Conservation (phyloP, 2,329 filamentous ascomycete genomes). For the Talaromyces sp. region DNA sequence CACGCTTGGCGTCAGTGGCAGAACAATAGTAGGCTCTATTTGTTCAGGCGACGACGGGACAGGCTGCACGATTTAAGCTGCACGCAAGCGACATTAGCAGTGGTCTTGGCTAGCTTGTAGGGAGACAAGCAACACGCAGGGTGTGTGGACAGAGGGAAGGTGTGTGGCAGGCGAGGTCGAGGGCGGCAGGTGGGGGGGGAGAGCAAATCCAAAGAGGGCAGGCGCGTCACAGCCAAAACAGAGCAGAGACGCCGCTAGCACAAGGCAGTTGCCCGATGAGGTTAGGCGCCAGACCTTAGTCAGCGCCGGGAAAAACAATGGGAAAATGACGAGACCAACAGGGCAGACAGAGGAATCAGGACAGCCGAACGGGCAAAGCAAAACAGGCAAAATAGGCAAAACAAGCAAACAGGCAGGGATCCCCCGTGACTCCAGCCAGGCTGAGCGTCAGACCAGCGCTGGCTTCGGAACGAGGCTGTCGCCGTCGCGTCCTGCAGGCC, state of each 20-base stretch:
- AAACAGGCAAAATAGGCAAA: neutral
- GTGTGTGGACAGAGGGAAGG: neutral
- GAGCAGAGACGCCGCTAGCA: neutral
- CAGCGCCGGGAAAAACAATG: neutral
- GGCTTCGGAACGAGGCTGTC: neutral
- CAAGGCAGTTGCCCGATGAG: neutral
- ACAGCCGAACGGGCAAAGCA: too few species aligned
- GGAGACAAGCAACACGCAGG: constrained; percentile 7
- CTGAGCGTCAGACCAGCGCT: neutral
- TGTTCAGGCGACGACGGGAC: neutral
- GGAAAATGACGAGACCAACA: too few species aligned
- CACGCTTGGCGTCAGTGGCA: constrained; percentile 6
- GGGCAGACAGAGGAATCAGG: too few species aligned
- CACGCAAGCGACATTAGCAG: neutral
- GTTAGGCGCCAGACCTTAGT: neutral
- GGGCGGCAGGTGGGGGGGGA: neutral
- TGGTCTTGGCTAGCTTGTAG: constrained; percentile 2
- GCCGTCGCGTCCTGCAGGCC: neutral
- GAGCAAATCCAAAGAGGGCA: neutral
- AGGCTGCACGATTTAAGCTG: neutral
- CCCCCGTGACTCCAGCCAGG: too few species aligned
- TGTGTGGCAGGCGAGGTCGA: neutral
- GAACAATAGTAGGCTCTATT: neutral
- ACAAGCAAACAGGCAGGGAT: neutral
- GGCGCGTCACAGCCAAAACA: neutral